Evolutionary conservation across 169 alveolate genomes (phyloP).

Genomic region (Cryptosporidium parvum): DNA sequence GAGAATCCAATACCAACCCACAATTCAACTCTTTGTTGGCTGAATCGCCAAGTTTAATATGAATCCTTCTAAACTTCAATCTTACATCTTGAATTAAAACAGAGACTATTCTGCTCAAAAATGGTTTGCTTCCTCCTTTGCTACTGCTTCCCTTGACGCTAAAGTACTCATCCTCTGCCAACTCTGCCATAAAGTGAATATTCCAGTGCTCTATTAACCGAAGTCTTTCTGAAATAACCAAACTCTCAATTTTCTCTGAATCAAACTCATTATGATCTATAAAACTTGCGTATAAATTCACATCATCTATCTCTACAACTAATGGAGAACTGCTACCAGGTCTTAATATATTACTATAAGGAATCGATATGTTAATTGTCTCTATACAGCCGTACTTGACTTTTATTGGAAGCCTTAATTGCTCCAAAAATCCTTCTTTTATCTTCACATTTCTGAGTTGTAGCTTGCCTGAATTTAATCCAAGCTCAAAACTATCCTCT

Average conservation of each 20-base stretch:
- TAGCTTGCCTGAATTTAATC: conserved; percentile 58
- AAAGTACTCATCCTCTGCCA: conserved; percentile 72
- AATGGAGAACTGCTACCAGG: conserved; percentile 58
- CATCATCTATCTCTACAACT: conserved; percentile 69
- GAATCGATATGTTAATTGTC: conserved; percentile 65
- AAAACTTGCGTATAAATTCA: conserved; percentile 34
- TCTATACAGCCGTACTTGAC: conserved; percentile 45
- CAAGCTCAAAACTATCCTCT: conserved; percentile 72
- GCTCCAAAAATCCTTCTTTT: conserved; percentile 53
- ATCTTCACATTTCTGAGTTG: conserved; percentile 58
- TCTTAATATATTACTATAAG: conserved; percentile 64
- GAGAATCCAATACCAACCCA: conserved; percentile 60
- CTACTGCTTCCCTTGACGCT: conserved; percentile 17
- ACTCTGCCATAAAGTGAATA: conserved; percentile 44
- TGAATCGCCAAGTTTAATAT: conserved; percentile 43
- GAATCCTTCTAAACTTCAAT: conserved; percentile 50
- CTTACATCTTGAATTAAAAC: conserved; percentile 68
- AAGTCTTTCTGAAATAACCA: conserved; percentile 38
- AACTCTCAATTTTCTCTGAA: conserved; percentile 30
- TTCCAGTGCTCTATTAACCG: conserved; percentile 72
- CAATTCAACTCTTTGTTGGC: conserved; percentile 16
- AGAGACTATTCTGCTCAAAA: conserved; percentile 57
- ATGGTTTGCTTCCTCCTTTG: conserved; percentile 26
- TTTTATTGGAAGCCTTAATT: conserved; percentile 45
- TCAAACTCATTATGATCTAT: conserved; percentile 37